These are phyloP conservation scores for Pleurotus giganteus DNA, from an alignment of 768 basidiomycete genomes.

Conservation along the genomic window DNA sequence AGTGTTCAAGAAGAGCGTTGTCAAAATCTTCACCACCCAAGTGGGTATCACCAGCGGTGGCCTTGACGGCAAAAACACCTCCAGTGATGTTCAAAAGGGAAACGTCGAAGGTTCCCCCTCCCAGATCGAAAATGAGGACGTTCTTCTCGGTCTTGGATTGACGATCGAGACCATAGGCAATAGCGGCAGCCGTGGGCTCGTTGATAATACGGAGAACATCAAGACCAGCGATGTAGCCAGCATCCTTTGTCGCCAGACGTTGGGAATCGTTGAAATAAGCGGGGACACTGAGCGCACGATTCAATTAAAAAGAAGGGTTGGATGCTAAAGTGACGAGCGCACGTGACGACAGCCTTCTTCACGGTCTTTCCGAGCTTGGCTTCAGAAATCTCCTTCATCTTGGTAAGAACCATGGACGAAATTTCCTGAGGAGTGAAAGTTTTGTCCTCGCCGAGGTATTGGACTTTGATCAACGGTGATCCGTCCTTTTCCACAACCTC, in stretches of 20 bases:
- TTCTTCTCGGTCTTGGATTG: slow-evolving; percentile 88
- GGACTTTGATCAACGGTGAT: slow-evolving; percentile 86
- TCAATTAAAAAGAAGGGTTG: slow-evolving; percentile 12
- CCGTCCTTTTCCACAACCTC: slow-evolving; percentile 80
- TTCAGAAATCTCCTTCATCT: slow-evolving; percentile 99
- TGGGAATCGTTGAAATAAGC: slow-evolving; percentile 99
- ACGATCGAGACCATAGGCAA: slow-evolving; percentile 98
- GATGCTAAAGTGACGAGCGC: slow-evolving; percentile 29
- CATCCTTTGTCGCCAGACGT: slow-evolving; percentile 97
- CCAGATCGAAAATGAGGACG: slow-evolving; percentile 97
- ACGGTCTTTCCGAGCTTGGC: slow-evolving; percentile 86
- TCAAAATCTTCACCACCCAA: slow-evolving; percentile 99
- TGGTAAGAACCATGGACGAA: slow-evolving; percentile 94
- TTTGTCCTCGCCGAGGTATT: slow-evolving; percentile 93
- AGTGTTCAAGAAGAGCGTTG: slow-evolving; percentile 96
- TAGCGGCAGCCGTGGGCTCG: slow-evolving; percentile 97
- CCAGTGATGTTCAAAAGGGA: slow-evolving; percentile 95
- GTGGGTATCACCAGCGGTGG: slow-evolving; percentile 97
- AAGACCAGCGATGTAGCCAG: slow-evolving; percentile 90
- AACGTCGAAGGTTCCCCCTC: slow-evolving; percentile 98
- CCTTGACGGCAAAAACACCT: slow-evolving; percentile 98
- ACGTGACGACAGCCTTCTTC: slow-evolving; percentile 95
- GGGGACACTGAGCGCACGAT: slow-evolving; percentile 57
- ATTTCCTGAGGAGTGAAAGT: slow-evolving; percentile 98
- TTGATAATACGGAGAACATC: slow-evolving; percentile 99